These are phyloP conservation scores for Allantophomopsis lycopodina DNA, from an alignment of 2,329 filamentous ascomycete species.

Conservation along the genomic window DNA sequence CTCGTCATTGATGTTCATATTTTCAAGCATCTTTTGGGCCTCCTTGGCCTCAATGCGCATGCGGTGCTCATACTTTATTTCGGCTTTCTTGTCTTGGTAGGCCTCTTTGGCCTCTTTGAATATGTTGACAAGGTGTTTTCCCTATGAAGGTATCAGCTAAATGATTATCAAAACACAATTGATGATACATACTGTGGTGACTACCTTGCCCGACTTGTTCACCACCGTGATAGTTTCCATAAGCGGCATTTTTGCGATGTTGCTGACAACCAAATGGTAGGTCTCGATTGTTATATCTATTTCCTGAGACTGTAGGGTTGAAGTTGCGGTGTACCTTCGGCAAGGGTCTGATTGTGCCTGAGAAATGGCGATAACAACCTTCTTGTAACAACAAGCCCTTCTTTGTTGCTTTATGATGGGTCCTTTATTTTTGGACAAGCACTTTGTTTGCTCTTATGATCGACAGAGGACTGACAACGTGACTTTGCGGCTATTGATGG, in stretches of 20 bases:
- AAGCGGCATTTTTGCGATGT: slow-evolving; percentile 18
- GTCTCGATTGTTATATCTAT: no score
- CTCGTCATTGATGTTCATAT: slow-evolving; percentile 21
- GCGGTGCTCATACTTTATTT: slow-evolving; percentile 60
- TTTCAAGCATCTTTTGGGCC: slow-evolving; percentile 36
- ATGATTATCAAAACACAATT: slow-evolving; percentile 2
- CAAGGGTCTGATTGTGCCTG: no score
- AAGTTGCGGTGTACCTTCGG: no score
- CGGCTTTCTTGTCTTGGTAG: slow-evolving; percentile 78
- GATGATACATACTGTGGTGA: slow-evolving; percentile 57
- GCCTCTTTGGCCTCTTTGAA: slow-evolving; percentile 86
- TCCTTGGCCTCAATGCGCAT: slow-evolving; percentile 39
- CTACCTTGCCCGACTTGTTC: slow-evolving; percentile 82
- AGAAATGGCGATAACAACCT: no score
- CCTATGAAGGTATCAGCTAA: slow-evolving; percentile 33
- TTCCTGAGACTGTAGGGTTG: no score
- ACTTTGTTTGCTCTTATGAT: no score
- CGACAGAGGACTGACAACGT: no score
- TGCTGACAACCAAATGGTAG: background rate
- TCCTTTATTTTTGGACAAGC: no score
- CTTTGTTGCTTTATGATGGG: no score
- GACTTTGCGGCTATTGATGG: no score
- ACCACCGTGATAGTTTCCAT: slow-evolving; percentile 77
- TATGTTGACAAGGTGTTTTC: slow-evolving; percentile 78
- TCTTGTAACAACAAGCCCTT: no score